Base-by-base conservation (phyloP, 768 basidiomycete genomes). In the Serendipita sp. region DNA sequence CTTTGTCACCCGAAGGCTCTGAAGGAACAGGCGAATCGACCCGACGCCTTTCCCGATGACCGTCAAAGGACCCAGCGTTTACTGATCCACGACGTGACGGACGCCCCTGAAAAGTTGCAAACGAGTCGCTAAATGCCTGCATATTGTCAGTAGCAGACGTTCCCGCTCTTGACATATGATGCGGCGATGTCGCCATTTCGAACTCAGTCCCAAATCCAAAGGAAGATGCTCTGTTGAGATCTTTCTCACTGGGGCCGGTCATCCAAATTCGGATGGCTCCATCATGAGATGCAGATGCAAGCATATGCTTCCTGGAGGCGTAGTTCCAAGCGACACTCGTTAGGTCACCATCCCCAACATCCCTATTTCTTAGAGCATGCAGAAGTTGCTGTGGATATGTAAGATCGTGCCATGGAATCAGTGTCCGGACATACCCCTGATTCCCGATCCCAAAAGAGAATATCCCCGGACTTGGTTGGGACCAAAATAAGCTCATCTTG, bases 371-470 rank as follows among this genome's bases (percentile, higher is more conserved):
- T 67, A 91, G 78, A 66, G 83, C 80, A 66, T 88, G 87, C 2
- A 91, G 76, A 1, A 88, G 74, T 5, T 36, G 55, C 55, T 60
- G 33, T 10, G 31, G 8, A 10, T 23, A 11, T n/a, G 27, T 60
- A 23, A 60, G 34, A n/a, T 36, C 10, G 1, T 11, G 13, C 8
- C 55, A 10, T 3, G n/a, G 2, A 3, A 8, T n/a, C 1, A 31
- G 34, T 27, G 55, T 5, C 11, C 3, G 1, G 13, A 10, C 55
- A 31, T 36, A 52, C 23, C 15, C 81, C 89, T 10, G 85, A 86
- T 73, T 90, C 87, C 65, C 83, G 81, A 69, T 91, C 89, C 89
- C 89, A 91, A 11, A 91, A 87, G 69, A 88, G 85, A 13, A 91
- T 84, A 69, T 89, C 86, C 3, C 89, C 89, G 66, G 81, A 88